Evolutionary conservation across 176 grass and related monocot genomes (phyloP), one percentile per base, ranked within the genome.

Genomic region (Paspalum vaginatum): DNA sequence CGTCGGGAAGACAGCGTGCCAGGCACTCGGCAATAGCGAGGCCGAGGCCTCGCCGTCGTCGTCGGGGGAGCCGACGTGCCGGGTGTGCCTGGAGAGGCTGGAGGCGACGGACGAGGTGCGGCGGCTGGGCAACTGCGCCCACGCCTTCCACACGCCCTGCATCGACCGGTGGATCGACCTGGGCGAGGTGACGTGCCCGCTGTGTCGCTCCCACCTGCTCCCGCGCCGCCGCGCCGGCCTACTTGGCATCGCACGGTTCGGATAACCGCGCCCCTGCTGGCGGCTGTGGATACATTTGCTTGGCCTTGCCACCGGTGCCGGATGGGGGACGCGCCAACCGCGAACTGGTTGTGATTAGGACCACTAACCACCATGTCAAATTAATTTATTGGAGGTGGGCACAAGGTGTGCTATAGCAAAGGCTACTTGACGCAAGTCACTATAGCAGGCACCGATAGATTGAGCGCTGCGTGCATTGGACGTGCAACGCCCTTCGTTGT

Each of bases 131-230:
- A 97, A 91, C 85, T 97, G 94, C 43, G 2, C 49, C 20, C 94
- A 97, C 70, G 89, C 86, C 17, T 97, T 91, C 78, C 91, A 97
- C 80, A 79, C 38, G 49, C 81, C 12, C 50, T 97, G 91, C 87
- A 87, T 97, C 81, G 94, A 97, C 85, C 81, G 74, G 2, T 97
- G 94, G 94, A 91, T 97, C 62, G 91, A 93, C 39, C 8, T 85
- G 57, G 88, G 91, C 27, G 88, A 89, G 76, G 32, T 68, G 65
- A 87, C 88, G 52, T 97, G 94, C 68, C 94, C 94, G 18, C 53
- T 93, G 7, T 97, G 94, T 65, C 84, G 91, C n/a, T 60, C 91
- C 12, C 17, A 83, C 59, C 66, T 97, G 15, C 62, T 91, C 81
- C 88, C 89, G 24, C 67, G 43, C 38, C 86, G 82, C 11, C 72